Conservation (phyloP, 1,139 yeast species). For the Debaryomyces coudertii region DNA sequence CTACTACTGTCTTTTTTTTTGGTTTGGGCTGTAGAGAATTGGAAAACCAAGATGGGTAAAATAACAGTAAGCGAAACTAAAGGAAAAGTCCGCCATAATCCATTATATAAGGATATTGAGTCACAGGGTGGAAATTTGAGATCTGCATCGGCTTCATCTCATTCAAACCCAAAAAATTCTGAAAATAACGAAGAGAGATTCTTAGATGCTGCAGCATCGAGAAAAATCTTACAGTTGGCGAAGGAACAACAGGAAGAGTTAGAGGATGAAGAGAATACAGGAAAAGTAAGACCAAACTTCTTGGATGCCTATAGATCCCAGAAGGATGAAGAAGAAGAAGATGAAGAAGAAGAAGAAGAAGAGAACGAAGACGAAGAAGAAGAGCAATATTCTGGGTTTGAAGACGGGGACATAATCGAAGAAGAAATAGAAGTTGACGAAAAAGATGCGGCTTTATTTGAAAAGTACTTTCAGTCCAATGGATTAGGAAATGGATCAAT, state of each 20-base stretch:
- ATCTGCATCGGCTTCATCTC: constrained; percentile 31
- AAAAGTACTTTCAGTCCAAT: constrained; percentile 56
- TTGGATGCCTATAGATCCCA: constrained; percentile 29
- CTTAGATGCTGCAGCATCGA: constrained; percentile 80
- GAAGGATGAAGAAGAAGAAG: constrained; percentile 34
- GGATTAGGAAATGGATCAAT: constrained; percentile 48
- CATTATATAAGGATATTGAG: constrained; percentile 75
- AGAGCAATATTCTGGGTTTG: constrained; percentile 53
- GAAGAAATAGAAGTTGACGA: constrained; percentile 68
- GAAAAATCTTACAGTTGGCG: constrained; percentile 86
- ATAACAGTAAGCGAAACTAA: constrained; percentile 52
- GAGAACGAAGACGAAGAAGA: constrained; percentile 32
- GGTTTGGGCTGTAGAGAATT: not conserved
- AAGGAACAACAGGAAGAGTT: constrained; percentile 91
- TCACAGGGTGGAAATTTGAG: constrained; percentile 70
- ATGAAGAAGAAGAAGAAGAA: constrained; percentile 39
- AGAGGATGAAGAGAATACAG: constrained; percentile 58
- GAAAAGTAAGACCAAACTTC: constrained; percentile 21
- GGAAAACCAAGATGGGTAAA: constrained; percentile 58
- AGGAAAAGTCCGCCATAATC: constrained; percentile 67
- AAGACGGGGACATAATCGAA: constrained; percentile 49
- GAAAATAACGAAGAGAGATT: constrained; percentile 61
- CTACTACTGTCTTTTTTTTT: not conserved
- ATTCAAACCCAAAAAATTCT: constrained; percentile 22
- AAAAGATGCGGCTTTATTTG: constrained; percentile 71